Evolutionary conservation across 2,329 filamentous ascomycete species (phyloP), one percentile per base, ranked within the genome.

Genomic region (Fusarium austroafricanum): DNA sequence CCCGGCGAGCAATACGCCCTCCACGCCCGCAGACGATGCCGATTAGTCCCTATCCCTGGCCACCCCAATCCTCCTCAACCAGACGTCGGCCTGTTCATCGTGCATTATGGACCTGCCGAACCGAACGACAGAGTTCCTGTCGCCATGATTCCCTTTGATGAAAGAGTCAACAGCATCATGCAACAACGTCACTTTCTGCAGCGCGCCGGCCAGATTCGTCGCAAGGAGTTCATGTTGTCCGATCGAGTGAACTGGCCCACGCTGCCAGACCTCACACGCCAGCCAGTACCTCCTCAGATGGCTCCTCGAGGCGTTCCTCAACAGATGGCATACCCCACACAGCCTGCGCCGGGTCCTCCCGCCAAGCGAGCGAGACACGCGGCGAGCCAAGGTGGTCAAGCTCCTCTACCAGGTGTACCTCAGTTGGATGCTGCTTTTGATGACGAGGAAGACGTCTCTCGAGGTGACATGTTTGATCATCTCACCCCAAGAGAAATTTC

Each of bases 181-280:
- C 84, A 86, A 59, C 87, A 89, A 55, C 84, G 88, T 73, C 84
- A 80, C 78, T 91, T 83, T 78, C 92, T 83, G 80, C 89, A 91
- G 79, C 86, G 84, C 55, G 91, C 92, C 68, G 95, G 94, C 9
- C 92, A 94, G 73, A 89, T 97, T 43, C 87, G 90, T 58, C 90
- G 93, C 71, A 97, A 97, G 76, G 94, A 97, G 74, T 98, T 98
- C 76, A 96, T 97, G 90, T 85, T 98, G 20, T 89, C 92, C 49
- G 96, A 98, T 79, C 89, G 93, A 39, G 86, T 89, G 68, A 96
- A 93, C 80, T 98, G 95, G 94, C 95, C 96, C 5, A 89, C 90
- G 23, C 91, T 98, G 61, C 88, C 88, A 43, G 84, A 84, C 55
- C 80, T 79, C n/a, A 79, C 78, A 5, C 77, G 79, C 31, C 79